These are phyloP conservation scores for Phytophthora boehmeriae DNA, from an alignment of 352 stramenopile genomes.

Conservation along the genomic window DNA sequence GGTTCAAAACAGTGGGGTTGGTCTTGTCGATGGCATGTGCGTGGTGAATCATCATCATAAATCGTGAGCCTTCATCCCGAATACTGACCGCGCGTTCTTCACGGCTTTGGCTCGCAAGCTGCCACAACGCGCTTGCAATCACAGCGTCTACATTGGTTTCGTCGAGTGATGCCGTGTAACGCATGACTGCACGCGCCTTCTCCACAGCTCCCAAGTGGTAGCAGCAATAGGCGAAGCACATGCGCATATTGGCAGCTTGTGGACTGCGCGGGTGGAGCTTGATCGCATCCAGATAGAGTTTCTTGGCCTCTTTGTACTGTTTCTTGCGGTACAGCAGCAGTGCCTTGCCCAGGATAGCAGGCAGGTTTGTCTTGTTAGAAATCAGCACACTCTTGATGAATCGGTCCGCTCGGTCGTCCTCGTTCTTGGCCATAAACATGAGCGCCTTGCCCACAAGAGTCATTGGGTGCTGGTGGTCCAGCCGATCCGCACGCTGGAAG, in stretches of 20 bases:
- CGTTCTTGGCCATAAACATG: constrained; percentile 93
- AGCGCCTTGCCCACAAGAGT: constrained; percentile 92
- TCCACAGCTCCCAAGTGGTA: constrained; percentile 93
- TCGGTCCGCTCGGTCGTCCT: constrained; percentile 90
- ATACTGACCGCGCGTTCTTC: constrained; percentile 81
- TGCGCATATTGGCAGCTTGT: constrained; percentile 91
- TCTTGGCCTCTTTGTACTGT: constrained; percentile 90
- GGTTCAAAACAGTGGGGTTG: constrained; percentile 94
- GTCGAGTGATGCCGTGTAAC: constrained; percentile 82
- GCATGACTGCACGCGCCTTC: constrained; percentile 86
- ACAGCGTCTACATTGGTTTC: constrained; percentile 95
- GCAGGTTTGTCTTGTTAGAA: constrained; percentile 87
- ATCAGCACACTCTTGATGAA: constrained; percentile 93
- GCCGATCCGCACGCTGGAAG: constrained; percentile 87
- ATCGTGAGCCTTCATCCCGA: constrained; percentile 87
- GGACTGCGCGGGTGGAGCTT: constrained; percentile 91
- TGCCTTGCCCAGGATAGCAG: constrained; percentile 86
- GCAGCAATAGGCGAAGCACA: constrained; percentile 96
- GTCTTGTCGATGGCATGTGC: constrained; percentile 90
- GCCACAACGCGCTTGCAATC: constrained; percentile 93
- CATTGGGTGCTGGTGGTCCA: constrained; percentile 90
- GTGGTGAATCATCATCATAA: constrained; percentile 93
- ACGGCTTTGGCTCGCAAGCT: constrained; percentile 80
- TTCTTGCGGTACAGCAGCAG: constrained; percentile 89
- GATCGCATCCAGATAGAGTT: constrained; percentile 95